These are phyloP conservation scores for Spongiforma sp. DNA, from an alignment of 1,284 basidiomycete species.

Conservation along the genomic window DNA sequence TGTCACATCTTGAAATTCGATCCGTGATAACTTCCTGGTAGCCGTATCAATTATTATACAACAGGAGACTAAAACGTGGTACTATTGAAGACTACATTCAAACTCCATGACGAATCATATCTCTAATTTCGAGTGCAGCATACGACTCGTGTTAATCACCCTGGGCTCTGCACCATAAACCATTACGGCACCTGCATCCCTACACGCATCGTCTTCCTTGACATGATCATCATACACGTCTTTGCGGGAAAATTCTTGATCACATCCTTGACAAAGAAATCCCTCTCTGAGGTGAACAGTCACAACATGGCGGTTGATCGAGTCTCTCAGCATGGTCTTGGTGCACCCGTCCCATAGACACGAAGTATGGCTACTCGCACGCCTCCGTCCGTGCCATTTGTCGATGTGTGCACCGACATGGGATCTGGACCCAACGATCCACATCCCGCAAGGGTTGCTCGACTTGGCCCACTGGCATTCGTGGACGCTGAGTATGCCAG, in stretches of 20 bases:
- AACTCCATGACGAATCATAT: too few species aligned
- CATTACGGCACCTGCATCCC: background rate
- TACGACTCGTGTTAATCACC: conserved; percentile 1
- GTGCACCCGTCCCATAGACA: conserved; percentile 21
- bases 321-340: conserved; percentile 12
- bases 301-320: conserved; percentile 15
- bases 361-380: background rate
- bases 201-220: background rate
- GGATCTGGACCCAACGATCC: conserved; percentile 15
- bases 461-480: conserved; percentile 18
- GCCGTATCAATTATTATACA: too few species aligned
- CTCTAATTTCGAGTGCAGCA: background rate
- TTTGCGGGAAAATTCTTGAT: conserved; percentile 8
- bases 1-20: too few species aligned
- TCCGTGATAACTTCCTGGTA: too few species aligned
- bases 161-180: conserved; percentile 10
- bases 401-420: conserved; percentile 11
- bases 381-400: conserved; percentile 9
- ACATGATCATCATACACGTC: conserved; percentile 22
- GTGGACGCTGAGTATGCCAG: conserved; percentile 4
- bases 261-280: conserved; percentile 17
- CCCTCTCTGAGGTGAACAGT: conserved; percentile 19
- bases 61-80: too few species aligned
- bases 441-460: conserved; percentile 19
- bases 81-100: too few species aligned